Base-by-base conservation (phyloP, 495 filamentous ascomycete species). In the Penicillium riverlandense region DNA sequence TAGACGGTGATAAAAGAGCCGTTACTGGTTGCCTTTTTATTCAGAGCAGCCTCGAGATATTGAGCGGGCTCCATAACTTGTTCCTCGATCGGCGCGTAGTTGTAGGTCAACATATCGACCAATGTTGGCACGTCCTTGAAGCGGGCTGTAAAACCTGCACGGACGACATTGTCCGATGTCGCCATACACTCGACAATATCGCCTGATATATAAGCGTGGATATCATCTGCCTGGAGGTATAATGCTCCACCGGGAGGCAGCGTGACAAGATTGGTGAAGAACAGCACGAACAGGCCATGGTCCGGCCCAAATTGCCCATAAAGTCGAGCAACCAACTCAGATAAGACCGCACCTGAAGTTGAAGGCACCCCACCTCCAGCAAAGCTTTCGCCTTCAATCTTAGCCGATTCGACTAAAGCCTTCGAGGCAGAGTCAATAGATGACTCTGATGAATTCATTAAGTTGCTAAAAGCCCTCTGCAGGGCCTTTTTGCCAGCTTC, bases 121-220 rank as follows among this genome's bases (percentile, higher is more conserved):
- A 98, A 75, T 3, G 88, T 96, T 37, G 81, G 73, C 37, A 96
- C 88, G 53, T 98, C 92, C 71, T 96, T 95, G 77, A 91, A 97
- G 64, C 97, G 97, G 7, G 92, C 92, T 0, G 92, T 98, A 60
- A 98, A 90, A 12, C 92, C 92, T 2, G 92, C 92, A 31, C 92
- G 90, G 13, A 98, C 90, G 7, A 98, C 92, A 50, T 98, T 98
- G 70, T 98, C 92, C 29, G 87, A 94, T 15, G 88, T 84, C 2
- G 92, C 92, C 92, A 98, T 98, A 74, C 92, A 97, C 67, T 98
- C 92, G 52, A 98, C 88, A 54, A 98, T 95, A 47, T 98, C 92
- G 35, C 92, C 92, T 22, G 84, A 89, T 27, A 98, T 74, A 62
- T 98, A 98, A 13, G 92, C 92, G 59, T 98, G 92, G 48, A 96